Base-by-base conservation (phyloP, 2,329 filamentous ascomycete species). In the Fusarium anguioides region DNA sequence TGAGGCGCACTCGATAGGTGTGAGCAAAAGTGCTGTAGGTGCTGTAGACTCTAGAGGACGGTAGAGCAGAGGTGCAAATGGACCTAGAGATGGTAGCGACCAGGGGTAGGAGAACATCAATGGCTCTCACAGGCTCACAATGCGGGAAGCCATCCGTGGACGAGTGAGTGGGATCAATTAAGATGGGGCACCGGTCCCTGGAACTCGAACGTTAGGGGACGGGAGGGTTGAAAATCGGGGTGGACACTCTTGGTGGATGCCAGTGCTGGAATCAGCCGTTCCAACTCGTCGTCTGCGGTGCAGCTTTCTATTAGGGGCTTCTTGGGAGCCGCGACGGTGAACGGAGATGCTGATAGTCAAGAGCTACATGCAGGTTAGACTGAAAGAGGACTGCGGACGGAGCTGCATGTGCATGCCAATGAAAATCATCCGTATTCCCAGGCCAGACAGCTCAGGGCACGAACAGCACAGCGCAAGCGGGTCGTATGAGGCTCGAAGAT, bases 1-100 rank as follows among this genome's bases (percentile, higher is more conserved):
- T 63, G 62, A 68, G 62, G 66, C 49, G 58, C 63, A 69, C 47
- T 69, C 48, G 47, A 69, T 67, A 69, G 66, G 66, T 63, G 66
- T 67, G 58, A 69, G 66, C 24, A 54, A 36, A 66, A 29, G 62
- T 67, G 41, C 59, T 44, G 59, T 53, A 55, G 60, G 64, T 50
- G 48, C 39, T 50, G 56, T 59, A 64, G 29, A 39, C 39, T 50
- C 50, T 59, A 64, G 29, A 39, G 42, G 27, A 42, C 39, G 56
- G 51, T 29, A 37, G 49, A 29, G 45, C 18, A 60, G 58, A 68
- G 60, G 48, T 50, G 47, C 42, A 59, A 46, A 66, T 36, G 36
- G 63, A 39, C 47, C 62, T 49, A 46, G 27, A 58, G 37, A 51
- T 36, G 31, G 58, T 44, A 54, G 40, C 40, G 41, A 58, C 60